Percentiles rank a stretch among this genome's conserved stretches.
Evolutionary conservation across 768 basidiomycete genomes (phyloP).

Genomic region (Sporobolomyces roseus): DNA sequence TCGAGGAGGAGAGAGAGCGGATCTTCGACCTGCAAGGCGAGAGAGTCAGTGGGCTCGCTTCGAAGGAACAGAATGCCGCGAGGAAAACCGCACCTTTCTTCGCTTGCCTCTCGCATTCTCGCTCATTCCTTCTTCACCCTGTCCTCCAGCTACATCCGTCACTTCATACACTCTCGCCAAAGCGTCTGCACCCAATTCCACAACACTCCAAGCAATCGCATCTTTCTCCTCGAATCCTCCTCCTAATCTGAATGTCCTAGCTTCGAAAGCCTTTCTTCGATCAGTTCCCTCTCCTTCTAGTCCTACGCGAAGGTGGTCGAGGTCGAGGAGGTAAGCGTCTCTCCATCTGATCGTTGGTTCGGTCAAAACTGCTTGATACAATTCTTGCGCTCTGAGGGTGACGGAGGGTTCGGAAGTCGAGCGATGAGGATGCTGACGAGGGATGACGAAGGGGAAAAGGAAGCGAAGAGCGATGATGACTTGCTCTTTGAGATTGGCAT

Average conservation of each 20-base stretch:
- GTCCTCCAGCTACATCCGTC: not conserved
- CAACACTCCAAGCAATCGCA: conserved; percentile 70
- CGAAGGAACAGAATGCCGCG: not conserved
- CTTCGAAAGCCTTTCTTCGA: conserved; percentile 55
- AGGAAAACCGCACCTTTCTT: conserved; percentile 24
- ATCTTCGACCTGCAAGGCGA: conserved; percentile 25
- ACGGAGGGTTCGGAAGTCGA: not conserved
- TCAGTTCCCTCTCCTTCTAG: not conserved
- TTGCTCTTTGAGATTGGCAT: conserved; percentile 69
- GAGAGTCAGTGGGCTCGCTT: not conserved
- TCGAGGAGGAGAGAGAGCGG: conserved; percentile 29
- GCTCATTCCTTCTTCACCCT: not conserved
- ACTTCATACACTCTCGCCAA: conserved; percentile 27
- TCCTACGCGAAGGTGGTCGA: conserved; percentile 26
- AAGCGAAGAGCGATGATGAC: conserved; percentile 67
- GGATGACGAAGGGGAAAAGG: conserved; percentile 66
- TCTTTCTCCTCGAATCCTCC: conserved; percentile 66
- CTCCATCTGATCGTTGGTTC: conserved; percentile 41
- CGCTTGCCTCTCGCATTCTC: conserved; percentile 22
- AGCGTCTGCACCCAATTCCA: conserved; percentile 71
- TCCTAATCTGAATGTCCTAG: conserved; percentile 67
- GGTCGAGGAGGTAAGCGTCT: conserved; percentile 28
- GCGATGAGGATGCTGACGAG: not conserved
- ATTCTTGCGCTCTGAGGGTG: conserved; percentile 10
- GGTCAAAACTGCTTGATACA: conserved; percentile 33